Conservation (phyloP, 176 grass and related monocot species). For the Cocos nucifera region DNA sequence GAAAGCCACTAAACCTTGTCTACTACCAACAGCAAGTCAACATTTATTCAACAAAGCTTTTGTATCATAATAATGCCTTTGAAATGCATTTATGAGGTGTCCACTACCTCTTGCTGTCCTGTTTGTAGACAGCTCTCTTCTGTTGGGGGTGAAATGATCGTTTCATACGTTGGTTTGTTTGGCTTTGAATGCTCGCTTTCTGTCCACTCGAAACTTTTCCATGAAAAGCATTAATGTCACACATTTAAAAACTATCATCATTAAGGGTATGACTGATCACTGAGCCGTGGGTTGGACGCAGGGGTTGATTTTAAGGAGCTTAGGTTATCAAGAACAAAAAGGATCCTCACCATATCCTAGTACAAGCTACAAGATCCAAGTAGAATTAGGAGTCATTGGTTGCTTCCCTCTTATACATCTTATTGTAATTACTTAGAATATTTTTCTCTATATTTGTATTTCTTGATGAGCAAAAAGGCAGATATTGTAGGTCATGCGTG, state of each 20-base stretch:
- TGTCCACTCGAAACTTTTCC: conserved; percentile 3
- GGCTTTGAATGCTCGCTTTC: conserved; percentile 6
- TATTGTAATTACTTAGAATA: too few species aligned
- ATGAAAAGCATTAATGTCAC: conserved; percentile 2
- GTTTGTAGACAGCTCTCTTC: too few species aligned
- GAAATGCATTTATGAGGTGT: conserved; percentile 4
- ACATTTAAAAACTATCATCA: conserved; percentile 6
- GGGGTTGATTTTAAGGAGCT: too few species aligned
- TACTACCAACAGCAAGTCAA: not conserved
- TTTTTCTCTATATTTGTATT: too few species aligned
- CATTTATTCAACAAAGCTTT: conserved; percentile 6
- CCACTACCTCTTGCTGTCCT: not conserved
- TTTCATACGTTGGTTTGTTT: conserved; percentile 2
- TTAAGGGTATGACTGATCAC: not conserved
- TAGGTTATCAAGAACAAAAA: too few species aligned
- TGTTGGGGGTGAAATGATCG: not conserved
- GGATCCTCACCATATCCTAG: too few species aligned
- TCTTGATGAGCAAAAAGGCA: too few species aligned
- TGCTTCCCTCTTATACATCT: too few species aligned
- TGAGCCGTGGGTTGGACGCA: too few species aligned
- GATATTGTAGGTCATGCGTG: too few species aligned
- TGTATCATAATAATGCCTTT: not conserved
- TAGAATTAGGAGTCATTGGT: too few species aligned
- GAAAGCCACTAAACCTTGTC: conserved; percentile 5
- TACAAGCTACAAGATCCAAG: too few species aligned